Evolutionary conservation across 176 grass and related monocot genomes (phyloP).

Genomic region (Areca catechu): DNA sequence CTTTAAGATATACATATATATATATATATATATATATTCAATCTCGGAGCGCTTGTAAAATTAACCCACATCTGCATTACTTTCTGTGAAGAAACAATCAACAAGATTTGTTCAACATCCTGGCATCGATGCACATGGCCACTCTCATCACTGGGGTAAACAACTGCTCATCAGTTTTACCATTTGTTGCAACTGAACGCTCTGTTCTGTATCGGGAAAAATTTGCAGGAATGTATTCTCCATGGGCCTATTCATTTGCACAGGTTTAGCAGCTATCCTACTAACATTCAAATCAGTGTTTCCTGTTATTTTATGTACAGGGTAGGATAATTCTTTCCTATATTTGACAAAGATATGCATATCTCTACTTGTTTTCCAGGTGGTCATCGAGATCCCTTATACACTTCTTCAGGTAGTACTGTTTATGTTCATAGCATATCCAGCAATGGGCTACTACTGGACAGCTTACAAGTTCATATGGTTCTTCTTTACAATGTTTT

Average conservation of each 20-base stretch:
- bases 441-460: conserved; percentile 57
- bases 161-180: conserved; percentile 44
- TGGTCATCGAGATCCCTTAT: conserved; percentile 58
- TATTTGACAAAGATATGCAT: conserved; percentile 6
- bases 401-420: conserved; percentile 30
- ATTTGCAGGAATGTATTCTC: conserved; percentile 83
- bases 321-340: background rate
- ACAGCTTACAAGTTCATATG: conserved; percentile 51
- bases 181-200: conserved; percentile 45
- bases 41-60: too few species aligned
- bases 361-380: conserved; percentile 24
- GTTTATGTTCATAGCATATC: conserved; percentile 58
- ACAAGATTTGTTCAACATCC: conserved; percentile 73
- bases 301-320: background rate
- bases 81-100: conserved; percentile 36
- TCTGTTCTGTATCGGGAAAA: conserved; percentile 63
- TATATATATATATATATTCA: too few species aligned
- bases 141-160: conserved; percentile 47
- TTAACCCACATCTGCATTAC: background rate
- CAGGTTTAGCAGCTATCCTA: conserved; percentile 19
- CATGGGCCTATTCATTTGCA: conserved; percentile 73
- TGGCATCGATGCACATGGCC: conserved; percentile 47
- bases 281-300: background rate
- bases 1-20: too few species aligned
- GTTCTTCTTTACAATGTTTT: conserved; percentile 55